Evolutionary conservation across 2,329 filamentous ascomycete species (phyloP).

Genomic region (Trichoderma koningii): DNA sequence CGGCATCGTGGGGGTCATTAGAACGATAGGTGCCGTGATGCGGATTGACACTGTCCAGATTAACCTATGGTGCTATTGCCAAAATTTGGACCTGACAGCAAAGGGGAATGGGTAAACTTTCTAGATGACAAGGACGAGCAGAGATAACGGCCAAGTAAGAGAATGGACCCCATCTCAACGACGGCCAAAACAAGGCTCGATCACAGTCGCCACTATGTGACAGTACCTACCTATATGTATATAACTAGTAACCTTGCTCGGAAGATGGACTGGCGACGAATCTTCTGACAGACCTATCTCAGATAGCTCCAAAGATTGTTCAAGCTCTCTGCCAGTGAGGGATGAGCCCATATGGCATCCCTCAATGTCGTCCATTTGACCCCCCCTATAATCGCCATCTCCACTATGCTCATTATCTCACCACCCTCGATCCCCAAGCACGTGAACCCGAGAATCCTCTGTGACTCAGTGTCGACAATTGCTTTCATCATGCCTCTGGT

Average conservation of each 20-base stretch:
- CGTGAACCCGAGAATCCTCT: slow-evolving; percentile 55
- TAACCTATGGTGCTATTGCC: too few species aligned
- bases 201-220: too few species aligned
- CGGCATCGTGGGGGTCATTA: too few species aligned
- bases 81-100: too few species aligned
- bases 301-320: slow-evolving; percentile 53
- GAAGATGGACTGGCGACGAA: background rate
- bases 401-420: slow-evolving; percentile 55
- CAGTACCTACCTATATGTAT: background rate
- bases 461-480: slow-evolving; percentile 49
- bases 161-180: too few species aligned
- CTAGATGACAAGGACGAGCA: too few species aligned
- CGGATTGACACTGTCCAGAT: too few species aligned
- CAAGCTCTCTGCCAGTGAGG: slow-evolving; percentile 52
- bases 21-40: too few species aligned
- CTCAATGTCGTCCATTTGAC: slow-evolving; percentile 42
- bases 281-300: slow-evolving; percentile 28
- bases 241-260: background rate
- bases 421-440: slow-evolving; percentile 55
- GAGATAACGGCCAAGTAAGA: too few species aligned
- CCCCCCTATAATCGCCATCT: slow-evolving; percentile 54
- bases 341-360: slow-evolving; percentile 54
- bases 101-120: too few species aligned
- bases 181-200: too few species aligned
- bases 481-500: slow-evolving; percentile 56